Evolutionary conservation across 2,329 filamentous ascomycete species (phyloP).

Genomic region (Periconia macrospinosa): DNA sequence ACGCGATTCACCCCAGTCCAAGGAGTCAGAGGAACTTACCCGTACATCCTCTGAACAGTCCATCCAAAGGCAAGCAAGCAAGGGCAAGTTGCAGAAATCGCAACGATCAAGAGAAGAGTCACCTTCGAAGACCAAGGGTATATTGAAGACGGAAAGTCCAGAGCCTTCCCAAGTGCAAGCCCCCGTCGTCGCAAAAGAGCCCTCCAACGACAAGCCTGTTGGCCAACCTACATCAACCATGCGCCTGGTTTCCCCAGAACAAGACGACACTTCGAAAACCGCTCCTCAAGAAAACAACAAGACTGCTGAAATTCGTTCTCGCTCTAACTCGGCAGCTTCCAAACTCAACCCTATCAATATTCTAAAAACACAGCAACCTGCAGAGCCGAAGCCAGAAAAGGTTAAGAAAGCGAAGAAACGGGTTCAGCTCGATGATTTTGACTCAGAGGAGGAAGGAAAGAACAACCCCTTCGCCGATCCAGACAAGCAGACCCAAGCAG

Average conservation of each 20-base stretch:
- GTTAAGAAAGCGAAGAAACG: slow-evolving; percentile 63
- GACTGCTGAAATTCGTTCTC: slow-evolving; percentile 19
- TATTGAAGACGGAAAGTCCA: slow-evolving; percentile 34
- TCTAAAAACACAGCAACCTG: slow-evolving; percentile 41
- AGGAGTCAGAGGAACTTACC: slow-evolving; percentile 34
- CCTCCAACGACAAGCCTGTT: slow-evolving; percentile 16
- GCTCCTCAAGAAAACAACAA: slow-evolving; percentile 21
- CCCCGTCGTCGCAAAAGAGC: slow-evolving; percentile 11
- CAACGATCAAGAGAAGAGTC: slow-evolving; percentile 34
- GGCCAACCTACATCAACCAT: slow-evolving; percentile 30
- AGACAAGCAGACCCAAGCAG: slow-evolving; percentile 34
- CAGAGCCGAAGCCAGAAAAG: slow-evolving; percentile 59
- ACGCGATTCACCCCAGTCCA: slow-evolving; percentile 38
- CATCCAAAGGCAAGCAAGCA: slow-evolving; percentile 38
- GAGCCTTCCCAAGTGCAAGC: slow-evolving; percentile 24
- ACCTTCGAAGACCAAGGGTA: slow-evolving; percentile 35
- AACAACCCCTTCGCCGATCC: slow-evolving; percentile 49
- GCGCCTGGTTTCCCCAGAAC: slow-evolving; percentile 39
- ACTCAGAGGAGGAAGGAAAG: slow-evolving; percentile 55
- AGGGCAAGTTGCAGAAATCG: slow-evolving; percentile 43
- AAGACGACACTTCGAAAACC: slow-evolving; percentile 14
- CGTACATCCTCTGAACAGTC: slow-evolving; percentile 32
- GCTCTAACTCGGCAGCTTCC: slow-evolving; percentile 18
- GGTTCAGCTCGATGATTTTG: slow-evolving; percentile 71
- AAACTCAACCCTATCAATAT: slow-evolving; percentile 36